Evolutionary conservation across 805 yeast genomes (phyloP).

Genomic region (Wickerhamiella hasegawae): DNA sequence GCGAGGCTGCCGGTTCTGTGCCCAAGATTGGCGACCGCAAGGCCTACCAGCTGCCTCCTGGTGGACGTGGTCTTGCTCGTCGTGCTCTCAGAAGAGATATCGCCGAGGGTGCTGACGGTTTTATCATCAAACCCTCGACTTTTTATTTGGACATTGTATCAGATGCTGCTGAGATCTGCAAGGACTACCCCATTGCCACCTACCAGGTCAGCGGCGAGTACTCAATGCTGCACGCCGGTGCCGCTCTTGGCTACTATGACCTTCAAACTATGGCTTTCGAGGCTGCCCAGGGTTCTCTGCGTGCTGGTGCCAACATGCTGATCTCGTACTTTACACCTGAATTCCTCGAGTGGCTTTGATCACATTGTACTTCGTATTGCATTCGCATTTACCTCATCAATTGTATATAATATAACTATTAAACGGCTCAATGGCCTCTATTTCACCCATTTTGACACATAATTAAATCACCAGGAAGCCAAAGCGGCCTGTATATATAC

Average conservation of each 20-base stretch:
- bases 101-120: conserved; percentile 87
- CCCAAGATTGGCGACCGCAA: conserved; percentile 87
- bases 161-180: conserved; percentile 71
- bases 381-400: no score
- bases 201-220: conserved; percentile 96
- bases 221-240: conserved; percentile 97
- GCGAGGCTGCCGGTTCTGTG: conserved; percentile 90
- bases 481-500: no score
- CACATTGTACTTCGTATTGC: no score
- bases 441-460: no score
- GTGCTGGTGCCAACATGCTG: conserved; percentile 91
- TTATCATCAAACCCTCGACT: conserved; percentile 91
- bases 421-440: no score
- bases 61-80: conserved; percentile 85
- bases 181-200: conserved; percentile 78
- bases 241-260: conserved; percentile 85
- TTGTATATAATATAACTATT: no score
- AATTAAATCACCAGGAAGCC: no score
- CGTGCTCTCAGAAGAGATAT: conserved; percentile 79
- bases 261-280: conserved; percentile 65
- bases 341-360: conserved; percentile 91
- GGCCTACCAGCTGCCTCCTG: conserved; percentile 84
- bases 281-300: conserved; percentile 73
- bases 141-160: conserved; percentile 82
- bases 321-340: conserved; percentile 93